Conservation (phyloP, 2,329 filamentous ascomycete genomes). For the Cladosporium cucumerinum region DNA sequence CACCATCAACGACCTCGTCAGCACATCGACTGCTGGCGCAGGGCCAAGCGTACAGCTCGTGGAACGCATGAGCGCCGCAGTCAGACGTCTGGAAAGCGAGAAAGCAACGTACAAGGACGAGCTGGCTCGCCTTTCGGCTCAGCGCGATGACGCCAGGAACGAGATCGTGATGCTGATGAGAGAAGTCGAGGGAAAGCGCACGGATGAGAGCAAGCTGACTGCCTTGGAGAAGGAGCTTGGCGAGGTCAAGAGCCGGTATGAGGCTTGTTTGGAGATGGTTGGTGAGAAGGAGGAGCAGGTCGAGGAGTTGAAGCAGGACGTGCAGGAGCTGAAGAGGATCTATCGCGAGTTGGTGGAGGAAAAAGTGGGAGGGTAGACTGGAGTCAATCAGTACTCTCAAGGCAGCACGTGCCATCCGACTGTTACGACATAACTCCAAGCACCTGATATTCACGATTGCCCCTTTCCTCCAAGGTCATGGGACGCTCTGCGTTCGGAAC, state of each 20-base stretch:
- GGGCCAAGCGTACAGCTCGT: constrained; percentile 93
- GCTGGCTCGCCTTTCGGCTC: constrained; percentile 70
- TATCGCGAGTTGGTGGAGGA: constrained; percentile 84
- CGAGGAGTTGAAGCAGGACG: constrained; percentile 84
- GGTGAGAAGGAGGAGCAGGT: constrained; percentile 96
- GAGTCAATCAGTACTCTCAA: background rate
- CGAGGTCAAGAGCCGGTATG: constrained; percentile 72
- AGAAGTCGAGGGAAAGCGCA: constrained; percentile 70
- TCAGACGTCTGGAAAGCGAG: constrained; percentile 85
- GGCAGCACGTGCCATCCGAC: background rate
- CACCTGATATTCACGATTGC: background rate
- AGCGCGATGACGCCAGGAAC: constrained; percentile 85
- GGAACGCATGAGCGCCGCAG: constrained; percentile 90
- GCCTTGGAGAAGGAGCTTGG: constrained; percentile 66
- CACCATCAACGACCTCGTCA: constrained; percentile 56
- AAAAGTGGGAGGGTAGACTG: constrained; percentile 26
- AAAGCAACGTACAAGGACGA: constrained; percentile 88
- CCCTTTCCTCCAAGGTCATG: background rate
- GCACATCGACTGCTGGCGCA: constrained; percentile 73
- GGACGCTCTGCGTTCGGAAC: background rate
- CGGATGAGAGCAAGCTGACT: constrained; percentile 57
- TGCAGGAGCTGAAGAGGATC: constrained; percentile 91
- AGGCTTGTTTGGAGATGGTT: constrained; percentile 88
- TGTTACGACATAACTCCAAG: background rate
- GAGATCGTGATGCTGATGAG: constrained; percentile 91